These are phyloP conservation scores for Carallia pectinifolia DNA, from an alignment of 345 rosid genomes.

Conservation along the genomic window DNA sequence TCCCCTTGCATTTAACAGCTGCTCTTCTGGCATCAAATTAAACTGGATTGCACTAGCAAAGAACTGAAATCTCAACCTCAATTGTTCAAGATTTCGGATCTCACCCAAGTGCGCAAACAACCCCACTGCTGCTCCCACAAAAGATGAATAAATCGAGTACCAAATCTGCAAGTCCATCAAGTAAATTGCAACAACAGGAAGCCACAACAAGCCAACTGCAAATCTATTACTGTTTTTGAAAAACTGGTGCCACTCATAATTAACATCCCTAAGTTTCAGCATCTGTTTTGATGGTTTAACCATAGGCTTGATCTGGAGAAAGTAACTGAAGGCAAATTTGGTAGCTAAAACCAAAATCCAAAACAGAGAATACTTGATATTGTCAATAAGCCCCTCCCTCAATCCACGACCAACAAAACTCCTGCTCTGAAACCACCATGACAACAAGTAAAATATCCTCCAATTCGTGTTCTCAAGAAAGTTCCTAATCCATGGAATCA, in stretches of 20 bases:
- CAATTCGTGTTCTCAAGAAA: constrained; percentile 87
- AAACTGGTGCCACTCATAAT: constrained; percentile 75
- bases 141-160: constrained; percentile 85
- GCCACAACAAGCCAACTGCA: constrained; percentile 77
- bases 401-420: constrained; percentile 80
- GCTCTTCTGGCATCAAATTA: constrained; percentile 97
- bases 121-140: constrained; percentile 85
- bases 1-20: constrained; percentile 75
- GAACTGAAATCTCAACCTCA: constrained; percentile 95
- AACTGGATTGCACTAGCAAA: constrained; percentile 97
- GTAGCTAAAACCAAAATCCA: constrained; percentile 82
- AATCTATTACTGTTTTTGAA: constrained; percentile 59
- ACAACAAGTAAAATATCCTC: constrained; percentile 53
- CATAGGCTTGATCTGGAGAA: constrained; percentile 88
- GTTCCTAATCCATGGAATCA: constrained; percentile 89
- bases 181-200: constrained; percentile 78
- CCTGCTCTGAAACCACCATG: constrained; percentile 85
- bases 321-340: constrained; percentile 79
- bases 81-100: constrained; percentile 83
- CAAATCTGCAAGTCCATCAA: constrained; percentile 95
- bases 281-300: constrained; percentile 61
- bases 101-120: constrained; percentile 92
- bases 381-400: constrained; percentile 80
- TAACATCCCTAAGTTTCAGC: constrained; percentile 39
- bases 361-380: constrained; percentile 70